Evolutionary conservation across 495 filamentous ascomycete species (phyloP), one percentile per base, ranked within the genome.

Genomic region (Xylaria telfairii): DNA sequence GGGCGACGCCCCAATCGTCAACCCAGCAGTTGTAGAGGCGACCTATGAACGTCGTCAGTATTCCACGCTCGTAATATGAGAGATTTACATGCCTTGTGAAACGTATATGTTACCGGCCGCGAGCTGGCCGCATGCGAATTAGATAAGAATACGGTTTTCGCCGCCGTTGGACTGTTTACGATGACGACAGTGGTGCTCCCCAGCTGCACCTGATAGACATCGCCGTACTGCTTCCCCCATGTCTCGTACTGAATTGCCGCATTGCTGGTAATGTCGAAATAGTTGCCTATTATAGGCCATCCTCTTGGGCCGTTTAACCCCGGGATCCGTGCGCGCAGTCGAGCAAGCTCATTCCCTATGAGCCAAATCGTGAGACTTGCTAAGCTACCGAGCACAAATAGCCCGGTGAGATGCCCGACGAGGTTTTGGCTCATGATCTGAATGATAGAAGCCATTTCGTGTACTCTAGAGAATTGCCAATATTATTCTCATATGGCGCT

Each of bases 1-100:
- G 0, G 89, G 89, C 0, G 87, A 89, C 0, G 89, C 89, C 13
- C 89, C 90, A 65, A 92, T 91, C 0, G 89, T 91, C 5, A 88
- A 87, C n/a, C 89, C 89, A 8, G 88, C 84, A 1, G 88, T 90
- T 42, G 86, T 89, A 19, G 87, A 88, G 4, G 90, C 83, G 9
- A 91, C 85, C 87, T 90, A 67, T 34, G 51, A 49, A 44, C 30
- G 34, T 41, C 49, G 32, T 65, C 19, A 70, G 19, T 30, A 65
- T 21, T 28, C 19, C 21, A 51, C 9, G 7, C n/a, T 19, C 44
- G 51, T 41, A 8, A 34, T 46, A 34, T 7, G 28, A 7, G 49
- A 41, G 46, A n/a, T 63, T 49, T 72, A 46, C 65, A 54, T 75
- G 89, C 87, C 78, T 88, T 89, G 66, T 92, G 89, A 74, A 90